Evolutionary conservation across 805 yeast genomes (phyloP), one percentile per base, ranked within the genome.

Genomic region (Torulaspora microellipsoides): DNA sequence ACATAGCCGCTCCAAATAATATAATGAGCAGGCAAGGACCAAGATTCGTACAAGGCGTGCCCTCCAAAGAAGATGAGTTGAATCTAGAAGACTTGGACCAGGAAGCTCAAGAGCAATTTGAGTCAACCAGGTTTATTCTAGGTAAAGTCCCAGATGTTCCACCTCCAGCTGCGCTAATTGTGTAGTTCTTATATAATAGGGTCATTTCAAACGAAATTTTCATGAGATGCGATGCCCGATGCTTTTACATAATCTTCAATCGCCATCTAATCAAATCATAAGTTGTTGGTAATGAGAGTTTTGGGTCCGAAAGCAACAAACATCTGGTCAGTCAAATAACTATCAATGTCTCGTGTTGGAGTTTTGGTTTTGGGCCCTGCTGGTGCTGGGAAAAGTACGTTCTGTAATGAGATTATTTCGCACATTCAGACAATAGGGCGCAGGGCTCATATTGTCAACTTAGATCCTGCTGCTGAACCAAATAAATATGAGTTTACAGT

Each of bases 391-490:
- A 91, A 85, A 65, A 80, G 93, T 36, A 88, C 99, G 0, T 93
- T 91, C 60, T 91, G 98, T 68, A 85, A 87, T 57, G 73, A 95
- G 3, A 75, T 93, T 48, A 83, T 93, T 35, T 68, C 91, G 1
- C 85, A 91, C 64, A 85, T 93, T 81, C 95, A 89, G 63, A 75
- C 88, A 14, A 75, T 85, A 29, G 98, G 98, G 1, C 80, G 99
- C 49, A 72, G 95, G 30, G 97, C 96, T 2, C 97, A 93, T 65
- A 79, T 93, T 31, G 97, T 93, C 13, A 93, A 93, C 61, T 69
- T 91, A 40, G 98, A 91, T 67, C 99, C 99, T 4, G 98, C 98
- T 0, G 98, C 98, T 1, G 96, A 89, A 52, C 87, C 98, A 10
- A 81, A 79, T 2, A 91, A 91, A 59, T 91, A 77, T 59, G 96